Percentiles rank a stretch among this genome's conserved stretches.
Conservation (phyloP, 305 asterid genomes). For the Lippia alba region DNA sequence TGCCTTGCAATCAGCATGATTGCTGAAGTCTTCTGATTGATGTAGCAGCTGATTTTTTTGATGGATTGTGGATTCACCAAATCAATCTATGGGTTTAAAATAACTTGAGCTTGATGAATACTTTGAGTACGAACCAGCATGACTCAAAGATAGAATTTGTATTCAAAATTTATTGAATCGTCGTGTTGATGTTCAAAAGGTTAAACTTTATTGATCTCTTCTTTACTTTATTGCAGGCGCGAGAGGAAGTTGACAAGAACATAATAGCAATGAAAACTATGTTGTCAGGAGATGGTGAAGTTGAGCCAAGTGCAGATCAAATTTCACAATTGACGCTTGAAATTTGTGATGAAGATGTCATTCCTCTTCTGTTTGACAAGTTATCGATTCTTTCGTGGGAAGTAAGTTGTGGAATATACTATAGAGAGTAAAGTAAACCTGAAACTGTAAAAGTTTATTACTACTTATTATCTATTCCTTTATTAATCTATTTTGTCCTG, state of each 20-base stretch:
- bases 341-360: constrained; percentile 82
- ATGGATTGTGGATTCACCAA: neutral
- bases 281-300: constrained; percentile 94
- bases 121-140: too few relatives aligned
- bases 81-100: neutral
- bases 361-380: constrained; percentile 88
- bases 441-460: constrained; percentile 24
- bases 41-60: neutral
- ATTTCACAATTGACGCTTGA: constrained; percentile 76
- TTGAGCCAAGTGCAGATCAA: constrained; percentile 85
- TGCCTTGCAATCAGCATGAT: neutral
- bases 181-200: neutral
- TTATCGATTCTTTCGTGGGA: constrained; percentile 94
- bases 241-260: constrained; percentile 99
- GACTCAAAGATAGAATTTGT: too few relatives aligned
- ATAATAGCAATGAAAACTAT: constrained; percentile 74
- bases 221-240: constrained; percentile 55
- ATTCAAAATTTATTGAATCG: too few relatives aligned
- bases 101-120: too few relatives aligned
- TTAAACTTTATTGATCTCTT: neutral
- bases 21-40: neutral
- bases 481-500: constrained; percentile 34
- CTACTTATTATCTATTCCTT: constrained; percentile 26
- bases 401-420: constrained; percentile 53
- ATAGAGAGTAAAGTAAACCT: constrained; percentile 8